Evolutionary conservation across 768 basidiomycete species (phyloP), one percentile per base, ranked within the genome.

Genomic region (Podaxis sp.): DNA sequence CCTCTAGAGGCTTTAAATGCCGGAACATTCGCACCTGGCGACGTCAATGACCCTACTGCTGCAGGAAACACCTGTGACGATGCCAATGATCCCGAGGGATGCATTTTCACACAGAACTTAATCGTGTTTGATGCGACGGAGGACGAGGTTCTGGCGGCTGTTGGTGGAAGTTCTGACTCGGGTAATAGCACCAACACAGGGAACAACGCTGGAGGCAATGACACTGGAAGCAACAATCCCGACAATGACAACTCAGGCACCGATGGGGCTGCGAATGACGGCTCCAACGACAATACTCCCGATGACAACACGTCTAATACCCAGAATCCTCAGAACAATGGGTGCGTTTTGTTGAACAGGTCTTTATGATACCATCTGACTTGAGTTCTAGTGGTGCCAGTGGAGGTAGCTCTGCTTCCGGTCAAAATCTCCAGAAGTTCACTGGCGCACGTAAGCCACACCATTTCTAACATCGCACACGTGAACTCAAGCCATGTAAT

Each of bases 81-180:
- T 59, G 71, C 75, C 15, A 76, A 83, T 68, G 87, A 89, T 68
- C 56, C 80, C 3, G 69, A 68, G 11, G 87, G 87, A 1, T 90
- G 87, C 73, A 89, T 88, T 67, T 80, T 86, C 76, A 81, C 85
- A 3, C 79, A 85, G 72, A 86, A 86, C 69, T 77, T 87, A 24
- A 72, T 87, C 44, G 84, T 86, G 3, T 67, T 71, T 6, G 85
- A 86, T 66, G 85, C 84, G 0, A 84, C 86, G 13, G 78, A 75
- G 2, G 85, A 73, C 28, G 86, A 88, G 72, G 87, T 88, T 67
- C 70, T 73, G 41, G 83, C 84, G 58, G 86, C 84, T 36, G 82
- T 81, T 22, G 77, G 70, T 24, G 80, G 75, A 54, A 66, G 50
- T 12, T 44, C 26, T 56, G 63, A 26, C 24, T 61, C 60, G 40